Percentiles rank a stretch among this genome's conserved stretches.
These are phyloP conservation scores for Musa troglodytarum DNA, from an alignment of 176 grass and related monocot genomes.

Conservation along the genomic window DNA sequence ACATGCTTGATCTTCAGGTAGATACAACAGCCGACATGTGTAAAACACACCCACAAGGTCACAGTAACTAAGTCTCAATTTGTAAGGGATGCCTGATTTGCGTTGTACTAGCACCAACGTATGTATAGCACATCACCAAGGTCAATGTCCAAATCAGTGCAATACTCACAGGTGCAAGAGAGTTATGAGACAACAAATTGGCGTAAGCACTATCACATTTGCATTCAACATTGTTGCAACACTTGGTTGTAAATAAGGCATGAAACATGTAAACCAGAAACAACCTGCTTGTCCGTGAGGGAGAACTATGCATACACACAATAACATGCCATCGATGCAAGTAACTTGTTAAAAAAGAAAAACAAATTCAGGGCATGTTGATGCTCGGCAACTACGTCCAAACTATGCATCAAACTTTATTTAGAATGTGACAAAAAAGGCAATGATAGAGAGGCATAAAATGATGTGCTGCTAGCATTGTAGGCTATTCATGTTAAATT, in stretches of 20 bases:
- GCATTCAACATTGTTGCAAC: background rate
- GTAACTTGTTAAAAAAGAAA: too few species aligned
- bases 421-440: too few species aligned
- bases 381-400: too few species aligned
- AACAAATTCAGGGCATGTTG: too few species aligned
- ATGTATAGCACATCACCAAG: background rate
- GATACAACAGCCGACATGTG: background rate
- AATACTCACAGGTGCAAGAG: background rate
- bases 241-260: background rate
- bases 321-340: background rate
- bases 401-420: too few species aligned
- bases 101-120: background rate
- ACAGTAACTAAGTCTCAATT: background rate
- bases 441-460: too few species aligned
- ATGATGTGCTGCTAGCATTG: too few species aligned
- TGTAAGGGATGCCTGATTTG: background rate
- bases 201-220: background rate
- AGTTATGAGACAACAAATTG: background rate
- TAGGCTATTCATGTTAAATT: too few species aligned
- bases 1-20: background rate
- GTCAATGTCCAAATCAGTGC: background rate
- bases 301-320: background rate
- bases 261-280: background rate
- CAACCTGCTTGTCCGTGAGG: background rate
- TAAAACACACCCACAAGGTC: background rate